Percentiles rank a stretch among this genome's conserved stretches.
These are phyloP conservation scores for Fennellomyces sp. DNA, from an alignment of 371 early-diverging fungal genomes.

Conservation along the genomic window DNA sequence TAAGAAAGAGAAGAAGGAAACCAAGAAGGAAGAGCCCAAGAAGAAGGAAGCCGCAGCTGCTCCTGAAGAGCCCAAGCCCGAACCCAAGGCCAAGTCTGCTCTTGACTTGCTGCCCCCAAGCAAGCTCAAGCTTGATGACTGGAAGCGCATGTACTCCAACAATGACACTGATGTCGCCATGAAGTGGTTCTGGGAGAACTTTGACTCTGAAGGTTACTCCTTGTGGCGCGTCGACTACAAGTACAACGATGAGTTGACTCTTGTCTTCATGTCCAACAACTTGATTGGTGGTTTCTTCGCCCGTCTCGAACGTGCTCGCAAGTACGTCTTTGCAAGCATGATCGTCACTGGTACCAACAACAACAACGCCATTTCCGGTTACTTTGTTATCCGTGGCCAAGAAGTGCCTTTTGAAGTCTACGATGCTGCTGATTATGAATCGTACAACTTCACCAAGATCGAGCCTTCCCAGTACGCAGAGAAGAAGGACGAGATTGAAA, in stretches of 20 bases:
- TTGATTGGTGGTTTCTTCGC: conserved; percentile 92
- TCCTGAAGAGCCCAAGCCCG: conserved; percentile 63
- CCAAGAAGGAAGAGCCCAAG: conserved; percentile 40
- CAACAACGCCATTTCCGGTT: conserved; percentile 91
- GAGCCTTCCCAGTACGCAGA: conserved; percentile 68
- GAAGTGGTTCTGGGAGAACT: conserved; percentile 94
- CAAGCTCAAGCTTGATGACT: conserved; percentile 83
- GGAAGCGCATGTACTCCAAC: conserved; percentile 98
- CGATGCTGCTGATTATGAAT: conserved; percentile 90
- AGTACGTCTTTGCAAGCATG: conserved; percentile 94
- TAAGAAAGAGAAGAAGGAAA: conserved; percentile 49
- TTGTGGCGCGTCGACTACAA: conserved; percentile 89
- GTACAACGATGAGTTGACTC: conserved; percentile 86
- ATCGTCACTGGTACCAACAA: conserved; percentile 86
- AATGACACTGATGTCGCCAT: conserved; percentile 88
- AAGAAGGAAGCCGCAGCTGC: conserved; percentile 54
- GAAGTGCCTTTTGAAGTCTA: conserved; percentile 85
- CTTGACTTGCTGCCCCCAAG: conserved; percentile 89
- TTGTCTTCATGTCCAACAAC: conserved; percentile 87
- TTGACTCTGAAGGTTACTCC: conserved; percentile 85
- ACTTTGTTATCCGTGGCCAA: conserved; percentile 92
- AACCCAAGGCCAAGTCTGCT: conserved; percentile 91
- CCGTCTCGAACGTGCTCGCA: conserved; percentile 92
- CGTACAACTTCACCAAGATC: conserved; percentile 83
- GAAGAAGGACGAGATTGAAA: conserved; percentile 53